A percentile compares a stretch with the other conserved stretches of the same genome.
Evolutionary conservation across 2,329 filamentous ascomycete genomes (phyloP).

Genomic region (Calonectria leucothoes): DNA sequence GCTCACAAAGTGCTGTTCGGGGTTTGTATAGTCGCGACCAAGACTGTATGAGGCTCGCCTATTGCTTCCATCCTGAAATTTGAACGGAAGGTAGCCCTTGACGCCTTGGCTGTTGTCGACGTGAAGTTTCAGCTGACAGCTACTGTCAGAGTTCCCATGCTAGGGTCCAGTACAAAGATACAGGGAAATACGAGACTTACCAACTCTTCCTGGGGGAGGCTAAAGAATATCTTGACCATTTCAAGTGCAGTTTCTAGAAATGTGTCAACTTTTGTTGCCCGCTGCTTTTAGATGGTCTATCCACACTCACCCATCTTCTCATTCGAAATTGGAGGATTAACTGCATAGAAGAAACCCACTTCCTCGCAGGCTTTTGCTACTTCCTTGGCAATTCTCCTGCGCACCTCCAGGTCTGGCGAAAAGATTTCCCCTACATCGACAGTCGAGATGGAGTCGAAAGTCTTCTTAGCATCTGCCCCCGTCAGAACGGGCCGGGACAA

Average conservation of each 20-base stretch:
- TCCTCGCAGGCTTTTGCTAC: background rate
- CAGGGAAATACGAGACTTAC: background rate
- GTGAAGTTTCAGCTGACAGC: background rate
- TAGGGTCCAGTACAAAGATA: background rate
- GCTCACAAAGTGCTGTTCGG: background rate
- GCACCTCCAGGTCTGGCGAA: background rate
- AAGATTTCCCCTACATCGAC: background rate
- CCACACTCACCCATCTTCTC: background rate
- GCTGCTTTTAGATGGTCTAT: background rate
- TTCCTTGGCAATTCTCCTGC: background rate
- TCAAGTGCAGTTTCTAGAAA: background rate
- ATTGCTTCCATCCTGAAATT: background rate
- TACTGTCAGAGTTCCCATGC: background rate
- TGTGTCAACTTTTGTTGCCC: background rate
- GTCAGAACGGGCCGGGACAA: background rate
- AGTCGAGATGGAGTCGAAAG: background rate
- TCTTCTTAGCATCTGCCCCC: background rate
- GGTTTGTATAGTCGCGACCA: background rate
- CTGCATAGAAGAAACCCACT: background rate
- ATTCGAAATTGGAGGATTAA: background rate
- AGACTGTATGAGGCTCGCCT: background rate
- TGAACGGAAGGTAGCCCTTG: background rate
- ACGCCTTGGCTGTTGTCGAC: background rate
- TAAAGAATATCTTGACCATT: background rate
- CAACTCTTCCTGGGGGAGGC: background rate